Conservation (phyloP, 768 basidiomycete genomes). For the Tricholoma terreum region DNA sequence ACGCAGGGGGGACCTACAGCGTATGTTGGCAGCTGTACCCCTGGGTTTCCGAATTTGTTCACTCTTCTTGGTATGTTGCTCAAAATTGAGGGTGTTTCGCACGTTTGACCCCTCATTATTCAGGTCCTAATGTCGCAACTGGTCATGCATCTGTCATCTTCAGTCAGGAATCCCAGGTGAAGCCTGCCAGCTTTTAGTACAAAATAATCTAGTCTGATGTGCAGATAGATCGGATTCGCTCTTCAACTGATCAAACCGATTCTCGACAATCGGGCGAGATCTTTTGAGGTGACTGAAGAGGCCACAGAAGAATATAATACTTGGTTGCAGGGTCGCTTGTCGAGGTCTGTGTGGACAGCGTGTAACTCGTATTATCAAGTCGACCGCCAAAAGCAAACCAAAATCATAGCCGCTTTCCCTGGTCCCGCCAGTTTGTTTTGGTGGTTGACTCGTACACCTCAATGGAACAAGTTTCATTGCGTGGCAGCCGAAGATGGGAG, state of each 20-base stretch:
- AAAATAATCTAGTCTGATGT: slow-evolving; percentile 11
- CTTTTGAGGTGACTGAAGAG: slow-evolving; percentile 46
- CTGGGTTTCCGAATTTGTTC: slow-evolving; percentile 56
- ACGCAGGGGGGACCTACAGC: slow-evolving; percentile 48
- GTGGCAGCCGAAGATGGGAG: slow-evolving; percentile 40
- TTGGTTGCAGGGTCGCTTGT: slow-evolving; percentile 47
- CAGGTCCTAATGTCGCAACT: slow-evolving; percentile 55
- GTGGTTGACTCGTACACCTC: slow-evolving; percentile 44
- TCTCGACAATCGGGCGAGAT: slow-evolving; percentile 43
- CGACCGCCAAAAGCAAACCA: slow-evolving; percentile 34
- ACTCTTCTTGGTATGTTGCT: slow-evolving; percentile 39
- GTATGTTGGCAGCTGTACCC: slow-evolving; percentile 51
- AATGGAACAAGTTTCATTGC: slow-evolving; percentile 42
- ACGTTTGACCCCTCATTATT: not conserved
- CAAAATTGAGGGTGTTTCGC: not conserved
- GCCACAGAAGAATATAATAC: slow-evolving; percentile 49
- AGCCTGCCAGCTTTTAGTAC: slow-evolving; percentile 5
- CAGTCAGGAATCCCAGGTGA: slow-evolving; percentile 53
- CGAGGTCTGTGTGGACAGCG: slow-evolving; percentile 48
- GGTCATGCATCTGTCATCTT: slow-evolving; percentile 60
- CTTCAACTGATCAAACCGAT: slow-evolving; percentile 52
- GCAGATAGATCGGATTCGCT: slow-evolving; percentile 43
- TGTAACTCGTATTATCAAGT: slow-evolving; percentile 54
- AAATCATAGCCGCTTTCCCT: slow-evolving; percentile 50
- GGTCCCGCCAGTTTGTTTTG: slow-evolving; percentile 50